A percentile compares a stretch with the other conserved stretches of the same genome.
These are phyloP conservation scores for Naematelia aurantialba DNA, from an alignment of 768 basidiomycete species.

Conservation along the genomic window DNA sequence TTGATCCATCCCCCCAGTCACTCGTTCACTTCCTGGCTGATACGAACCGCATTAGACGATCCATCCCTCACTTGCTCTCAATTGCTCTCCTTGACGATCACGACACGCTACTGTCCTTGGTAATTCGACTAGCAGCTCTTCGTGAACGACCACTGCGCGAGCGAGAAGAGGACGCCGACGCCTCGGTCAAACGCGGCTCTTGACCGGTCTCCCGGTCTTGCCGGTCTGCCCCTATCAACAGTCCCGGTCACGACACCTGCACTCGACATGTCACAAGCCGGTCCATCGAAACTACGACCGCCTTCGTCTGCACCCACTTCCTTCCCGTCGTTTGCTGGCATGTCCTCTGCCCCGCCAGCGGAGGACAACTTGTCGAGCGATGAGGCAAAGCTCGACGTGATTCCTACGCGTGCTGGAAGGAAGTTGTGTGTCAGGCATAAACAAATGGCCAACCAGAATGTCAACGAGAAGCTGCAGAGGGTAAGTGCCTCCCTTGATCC, in stretches of 20 bases:
- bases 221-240: neutral
- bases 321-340: neutral
- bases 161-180: too few relatives aligned
- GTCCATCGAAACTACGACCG: neutral
- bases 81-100: neutral
- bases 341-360: neutral
- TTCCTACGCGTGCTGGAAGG: constrained; percentile 50
- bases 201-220: neutral
- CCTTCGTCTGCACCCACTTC: neutral
- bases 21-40: too few relatives aligned
- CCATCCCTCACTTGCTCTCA: constrained; percentile 7
- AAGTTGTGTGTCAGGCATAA: constrained; percentile 91
- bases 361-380: neutral
- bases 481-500: constrained; percentile 53
- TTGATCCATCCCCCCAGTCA: too few relatives aligned
- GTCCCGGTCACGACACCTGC: neutral
- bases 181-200: too few relatives aligned
- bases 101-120: neutral
- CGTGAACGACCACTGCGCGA: too few relatives aligned
- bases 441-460: constrained; percentile 93
- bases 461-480: constrained; percentile 84
- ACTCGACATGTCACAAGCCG: neutral
- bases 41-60: too few relatives aligned
- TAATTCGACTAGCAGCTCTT: too few relatives aligned
- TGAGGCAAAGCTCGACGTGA: constrained; percentile 33